Evolutionary conservation across 2,329 filamentous ascomycete genomes (phyloP), one percentile per base, ranked within the genome.

Genomic region (Ceratocystiopsis minuta): DNA sequence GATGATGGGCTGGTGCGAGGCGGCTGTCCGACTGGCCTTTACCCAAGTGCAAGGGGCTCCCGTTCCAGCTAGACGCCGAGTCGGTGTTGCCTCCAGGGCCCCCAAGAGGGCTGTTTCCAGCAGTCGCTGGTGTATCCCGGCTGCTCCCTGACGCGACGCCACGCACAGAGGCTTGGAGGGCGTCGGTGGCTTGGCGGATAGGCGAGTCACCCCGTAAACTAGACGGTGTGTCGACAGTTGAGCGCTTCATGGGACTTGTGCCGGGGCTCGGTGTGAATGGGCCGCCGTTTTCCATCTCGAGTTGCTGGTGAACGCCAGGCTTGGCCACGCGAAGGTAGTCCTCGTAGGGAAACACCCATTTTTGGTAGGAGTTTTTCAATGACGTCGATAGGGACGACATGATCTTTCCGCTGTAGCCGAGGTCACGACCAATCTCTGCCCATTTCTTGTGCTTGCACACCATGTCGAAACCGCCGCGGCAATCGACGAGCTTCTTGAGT

Each of bases 321-420:
- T 95, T 96, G 41, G 85, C 88, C 14, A 88, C 66, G 41, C 82
- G 75, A 36, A 98, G 65, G 56, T 94, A 98, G 48, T 96, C 86
- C 59, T 98, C 90, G 53, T 96, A 98, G 0, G 90, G 90, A 54
- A 86, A 84, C 4, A 98, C 75, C 84, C 90, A 98, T 61, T 88
- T 79, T 57, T 94, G 86, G 53, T 92, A 98, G 0, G 90, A 96
- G 59, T 98, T 98, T 59, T 96, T 98, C 36, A 98, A 70, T 6
- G 90, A 96, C 0, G 90, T 98, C 6, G 90, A 98, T 38, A 98
- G 65, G 10, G 90, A 96, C 3, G 88, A 96, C 90, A 98, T 98
- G 48, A 98, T 98, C 65, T 98, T 98, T 56, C 90, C 90, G 55
- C 88, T 96, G 61, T 98, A 98, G 42, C 90, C 90, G 38, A 98